Evolutionary conservation across 2,329 filamentous ascomycete genomes (phyloP), one percentile per base, ranked within the genome.

Genomic region (Aaosphaeria arxii): DNA sequence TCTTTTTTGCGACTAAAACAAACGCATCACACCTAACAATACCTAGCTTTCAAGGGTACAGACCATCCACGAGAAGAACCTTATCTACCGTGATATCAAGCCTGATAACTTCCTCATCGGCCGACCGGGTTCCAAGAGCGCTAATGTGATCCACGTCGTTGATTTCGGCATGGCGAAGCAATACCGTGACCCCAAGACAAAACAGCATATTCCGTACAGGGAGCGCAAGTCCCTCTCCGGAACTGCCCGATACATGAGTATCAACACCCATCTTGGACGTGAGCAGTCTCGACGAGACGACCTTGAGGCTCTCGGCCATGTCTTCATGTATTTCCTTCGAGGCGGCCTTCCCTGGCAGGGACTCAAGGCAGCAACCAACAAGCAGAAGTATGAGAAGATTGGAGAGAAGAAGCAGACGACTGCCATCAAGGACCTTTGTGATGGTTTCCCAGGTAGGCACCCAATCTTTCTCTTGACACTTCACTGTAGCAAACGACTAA

Each of bases 351-450:
- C 83, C 47, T 86, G 83, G 83, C 83, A 86, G 67, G 83, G 83
- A 46, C 71, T 86, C 49, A 86, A 86, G 71, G 83, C 83, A 61
- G 83, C 83, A 11, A 86, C 83, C 47, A 86, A 86, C 74, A 86
- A 99, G 83, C 94, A 99, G 71, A 99, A 99, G 77, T 99, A 99
- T 71, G 94, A 99, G 77, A 97, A 97, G 82, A 99, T 99, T 73
- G 94, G 94, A 41, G 92, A 99, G 80, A 97, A 99, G 87, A 99
- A 99, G 79, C 94, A 97, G 77, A 96, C 92, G 0, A 97, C 94
- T 24, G 83, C 84, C 5, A 95, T 99, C 76, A 96, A 96, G 77
- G 94, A 99, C 63, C 83, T 99, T 11, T 97, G 92, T 70, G 91
- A 96, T 61, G 88, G 90, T 44, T 97, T 95, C 74, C 92, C 94